Conservation (phyloP, 441 rosid genomes). For the Gossypium trilobum region DNA sequence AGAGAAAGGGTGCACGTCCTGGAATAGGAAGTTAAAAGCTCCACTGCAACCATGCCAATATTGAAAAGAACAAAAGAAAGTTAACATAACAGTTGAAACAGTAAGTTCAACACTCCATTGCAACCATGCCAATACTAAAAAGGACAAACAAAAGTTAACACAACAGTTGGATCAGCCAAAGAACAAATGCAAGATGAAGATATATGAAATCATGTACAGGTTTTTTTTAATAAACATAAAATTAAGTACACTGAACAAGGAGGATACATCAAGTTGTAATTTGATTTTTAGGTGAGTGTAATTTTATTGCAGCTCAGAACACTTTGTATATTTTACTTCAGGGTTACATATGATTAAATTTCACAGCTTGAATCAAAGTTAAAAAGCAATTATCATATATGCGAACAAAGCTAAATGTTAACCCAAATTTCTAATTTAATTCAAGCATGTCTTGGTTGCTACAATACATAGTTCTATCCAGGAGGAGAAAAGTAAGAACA, state of each 20-base stretch:
- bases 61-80: not conserved
- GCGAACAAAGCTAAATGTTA: not conserved
- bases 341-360: not conserved
- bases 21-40: not conserved
- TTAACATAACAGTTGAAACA: not conserved
- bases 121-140: not conserved
- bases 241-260: not conserved
- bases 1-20: conserved; percentile 14
- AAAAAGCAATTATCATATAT: not conserved
- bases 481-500: not conserved
- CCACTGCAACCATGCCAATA: not conserved
- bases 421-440: not conserved
- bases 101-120: not conserved
- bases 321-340: not conserved
- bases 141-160: not conserved
- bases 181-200: not conserved
- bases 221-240: not conserved
- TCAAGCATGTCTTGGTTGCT: conserved; percentile 3
- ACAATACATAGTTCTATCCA: not conserved
- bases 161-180: not conserved
- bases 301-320: not conserved
- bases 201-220: not conserved
- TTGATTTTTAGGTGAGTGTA: not conserved
- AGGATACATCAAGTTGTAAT: not conserved
- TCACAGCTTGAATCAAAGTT: not conserved